A percentile compares a stretch with the other conserved stretches of the same genome.
Conservation (phyloP, 495 filamentous ascomycete genomes). For the Penicillium paradoxum region DNA sequence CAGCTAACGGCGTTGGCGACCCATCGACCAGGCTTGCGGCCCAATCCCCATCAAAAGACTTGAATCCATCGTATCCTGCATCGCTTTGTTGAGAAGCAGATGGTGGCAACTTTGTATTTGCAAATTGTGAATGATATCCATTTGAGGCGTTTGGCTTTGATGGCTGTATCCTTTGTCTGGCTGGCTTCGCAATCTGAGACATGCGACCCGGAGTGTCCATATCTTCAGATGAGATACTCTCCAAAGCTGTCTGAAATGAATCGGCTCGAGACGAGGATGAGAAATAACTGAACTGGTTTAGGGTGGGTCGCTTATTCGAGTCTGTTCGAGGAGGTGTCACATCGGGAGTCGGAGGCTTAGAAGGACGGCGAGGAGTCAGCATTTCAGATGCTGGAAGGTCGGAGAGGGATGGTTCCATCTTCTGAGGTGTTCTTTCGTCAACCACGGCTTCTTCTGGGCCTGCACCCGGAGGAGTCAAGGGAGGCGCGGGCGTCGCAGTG, state of each 20-base stretch:
- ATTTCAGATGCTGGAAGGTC: slow-evolving; percentile 25
- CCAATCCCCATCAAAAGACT: slow-evolving; percentile 27
- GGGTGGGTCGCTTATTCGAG: slow-evolving; percentile 41
- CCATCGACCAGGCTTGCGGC: slow-evolving; percentile 7
- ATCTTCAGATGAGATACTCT: slow-evolving; percentile 60
- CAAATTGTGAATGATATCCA: slow-evolving; percentile 5
- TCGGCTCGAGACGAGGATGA: slow-evolving; percentile 55
- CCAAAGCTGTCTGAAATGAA: slow-evolving; percentile 69
- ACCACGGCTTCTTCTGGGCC: slow-evolving; percentile 20
- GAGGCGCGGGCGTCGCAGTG: slow-evolving; percentile 29
- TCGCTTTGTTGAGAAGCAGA: slow-evolving; percentile 13
- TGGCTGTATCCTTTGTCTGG: slow-evolving; percentile 24
- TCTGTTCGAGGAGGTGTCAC: slow-evolving; percentile 60
- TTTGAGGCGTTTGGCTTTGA: slow-evolving; percentile 14
- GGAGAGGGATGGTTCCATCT: slow-evolving; percentile 20
- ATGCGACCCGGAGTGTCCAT: slow-evolving; percentile 48
- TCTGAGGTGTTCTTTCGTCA: slow-evolving; percentile 22
- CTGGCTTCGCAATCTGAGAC: slow-evolving; percentile 20
- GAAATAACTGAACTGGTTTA: slow-evolving; percentile 26
- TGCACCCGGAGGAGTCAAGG: slow-evolving; percentile 38
- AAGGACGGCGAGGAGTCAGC: slow-evolving; percentile 56
- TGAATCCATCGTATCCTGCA: slow-evolving; percentile 21
- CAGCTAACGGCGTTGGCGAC: slow-evolving; percentile 17
- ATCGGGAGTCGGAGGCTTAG: slow-evolving; percentile 69
- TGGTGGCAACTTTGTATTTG: slow-evolving; percentile 10